Base-by-base conservation (phyloP, 768 basidiomycete genomes). In the Psilocybe azurescens region DNA sequence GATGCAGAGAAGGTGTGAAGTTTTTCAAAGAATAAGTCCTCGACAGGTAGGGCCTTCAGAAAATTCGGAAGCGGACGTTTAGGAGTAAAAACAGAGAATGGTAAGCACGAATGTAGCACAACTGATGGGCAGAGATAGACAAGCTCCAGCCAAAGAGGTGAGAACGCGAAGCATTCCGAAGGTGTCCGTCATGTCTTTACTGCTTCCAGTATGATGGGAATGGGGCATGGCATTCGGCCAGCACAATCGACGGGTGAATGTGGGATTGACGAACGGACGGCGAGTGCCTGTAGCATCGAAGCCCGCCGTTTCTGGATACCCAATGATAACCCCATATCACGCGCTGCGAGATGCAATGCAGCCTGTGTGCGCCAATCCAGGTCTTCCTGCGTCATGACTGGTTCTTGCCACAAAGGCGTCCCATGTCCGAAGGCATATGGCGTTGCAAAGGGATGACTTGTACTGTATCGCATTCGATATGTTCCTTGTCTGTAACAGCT, bases 61-160 rank as follows among this genome's bases (percentile, higher is more conserved):
- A 62, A 54, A 78, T 72, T 56, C 78, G 70, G 70, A 56, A 79
- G 70, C 32, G 75, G 74, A 47, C 70, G 77, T 46, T 69, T 72
- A 28, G 75, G 75, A 77, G 69, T 80, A 80, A 66, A 75, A 81
- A 62, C 78, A 81, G 39, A 80, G 62, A 50, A 81, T 67, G 38
- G 75, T 78, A 53, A 79, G 65, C 48, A 76, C 70, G 28, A 81
- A 53, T 29, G 77, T 77, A 13, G 77, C 71, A 44, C 78, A 69
- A 14, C 78, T 74, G 59, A 79, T 61, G 32, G 77, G 74, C 56
- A 79, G 64, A 11, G 76, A 74, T 48, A 79, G 41, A 58, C 70
- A 69, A 24, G 70, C 67, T 53, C 71, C 69, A 9, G 72, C 61
- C 14, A 74, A 53, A n/a, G 72, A 64, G 18, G 68, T 60, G 13